phyloP scores from a whole-genome alignment of 1,139 yeast species.

The Yamadazyma sp. region DNA sequence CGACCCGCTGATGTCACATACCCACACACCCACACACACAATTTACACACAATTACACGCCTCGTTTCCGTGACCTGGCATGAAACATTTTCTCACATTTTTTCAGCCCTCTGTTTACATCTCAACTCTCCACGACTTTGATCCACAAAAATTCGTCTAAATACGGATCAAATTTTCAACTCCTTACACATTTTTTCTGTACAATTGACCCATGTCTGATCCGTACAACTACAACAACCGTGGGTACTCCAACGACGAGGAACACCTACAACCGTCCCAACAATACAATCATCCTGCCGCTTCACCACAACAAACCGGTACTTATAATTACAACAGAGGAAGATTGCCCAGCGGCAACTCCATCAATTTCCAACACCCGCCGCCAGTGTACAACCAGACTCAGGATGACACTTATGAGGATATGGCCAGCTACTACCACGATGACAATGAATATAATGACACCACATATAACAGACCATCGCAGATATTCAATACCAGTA shows the following conservation, averaged over 20 bases:
- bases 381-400: constrained; percentile 24
- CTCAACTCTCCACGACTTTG: constrained; percentile 6
- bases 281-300: not conserved
- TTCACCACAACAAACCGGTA: constrained; percentile 10
- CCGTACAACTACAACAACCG: constrained; percentile 8
- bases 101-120: constrained; percentile 14
- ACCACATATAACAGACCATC: constrained; percentile 15
- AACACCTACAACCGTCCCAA: not conserved
- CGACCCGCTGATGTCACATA: too few relatives aligned
- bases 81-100: not conserved
- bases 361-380: constrained; percentile 35
- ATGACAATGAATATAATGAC: constrained; percentile 12
- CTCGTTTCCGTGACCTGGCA: too few relatives aligned
- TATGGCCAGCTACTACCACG: constrained; percentile 16
- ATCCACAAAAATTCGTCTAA: constrained; percentile 4
- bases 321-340: constrained; percentile 11
- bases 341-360: constrained; percentile 17
- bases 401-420: constrained; percentile 24
- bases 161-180: not conserved
- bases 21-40: too few relatives aligned
- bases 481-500: constrained; percentile 26
- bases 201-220: constrained; percentile 7
- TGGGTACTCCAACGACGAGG: constrained; percentile 3
- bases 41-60: too few relatives aligned
- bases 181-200: not conserved